A percentile compares a stretch with the other conserved stretches of the same genome.
Evolutionary conservation across 805 yeast genomes (phyloP).

Genomic region (Myxozyma sirexii): DNA sequence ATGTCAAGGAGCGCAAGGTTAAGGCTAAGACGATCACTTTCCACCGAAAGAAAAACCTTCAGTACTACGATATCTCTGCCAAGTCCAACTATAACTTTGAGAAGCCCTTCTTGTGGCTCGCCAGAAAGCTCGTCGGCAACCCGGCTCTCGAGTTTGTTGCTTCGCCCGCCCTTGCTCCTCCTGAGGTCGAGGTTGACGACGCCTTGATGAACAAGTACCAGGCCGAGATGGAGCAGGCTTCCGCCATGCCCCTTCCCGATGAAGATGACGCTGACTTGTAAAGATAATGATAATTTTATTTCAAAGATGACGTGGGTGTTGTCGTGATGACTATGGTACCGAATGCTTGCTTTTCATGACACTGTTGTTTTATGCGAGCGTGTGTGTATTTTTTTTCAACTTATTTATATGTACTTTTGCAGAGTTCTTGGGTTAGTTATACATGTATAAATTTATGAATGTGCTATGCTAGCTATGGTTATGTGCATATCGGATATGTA

Average conservation of each 20-base stretch:
- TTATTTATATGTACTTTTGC: conserved; percentile 8
- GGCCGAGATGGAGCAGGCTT: conserved; percentile 99
- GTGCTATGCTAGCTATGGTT: conserved; percentile 10
- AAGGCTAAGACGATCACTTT: conserved; percentile 99
- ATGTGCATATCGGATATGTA: not conserved
- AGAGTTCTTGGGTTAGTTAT: conserved; percentile 11
- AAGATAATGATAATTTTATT: conserved; percentile 32
- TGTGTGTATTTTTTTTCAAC: not conserved
- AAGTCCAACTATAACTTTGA: conserved; percentile 99
- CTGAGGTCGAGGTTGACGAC: conserved; percentile 97
- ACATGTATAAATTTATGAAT: conserved; percentile 12
- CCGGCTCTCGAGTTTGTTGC: conserved; percentile 98
- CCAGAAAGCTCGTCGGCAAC: conserved; percentile 98
- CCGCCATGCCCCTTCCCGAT: conserved; percentile 99
- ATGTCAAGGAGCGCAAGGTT: conserved; percentile 99
- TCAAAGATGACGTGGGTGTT: not conserved
- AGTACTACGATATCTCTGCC: conserved; percentile 99
- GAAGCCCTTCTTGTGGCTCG: conserved; percentile 99
- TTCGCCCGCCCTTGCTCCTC: conserved; percentile 99
- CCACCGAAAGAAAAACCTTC: conserved; percentile 99
- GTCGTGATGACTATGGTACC: not conserved
- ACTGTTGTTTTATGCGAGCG: too few species aligned
- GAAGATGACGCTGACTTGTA: conserved; percentile 99
- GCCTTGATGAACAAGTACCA: conserved; percentile 97
- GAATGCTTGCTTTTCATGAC: not conserved